These are phyloP conservation scores for Teratosphaeria nubilosa DNA, from an alignment of 2,329 filamentous ascomycete species.

Conservation along the genomic window DNA sequence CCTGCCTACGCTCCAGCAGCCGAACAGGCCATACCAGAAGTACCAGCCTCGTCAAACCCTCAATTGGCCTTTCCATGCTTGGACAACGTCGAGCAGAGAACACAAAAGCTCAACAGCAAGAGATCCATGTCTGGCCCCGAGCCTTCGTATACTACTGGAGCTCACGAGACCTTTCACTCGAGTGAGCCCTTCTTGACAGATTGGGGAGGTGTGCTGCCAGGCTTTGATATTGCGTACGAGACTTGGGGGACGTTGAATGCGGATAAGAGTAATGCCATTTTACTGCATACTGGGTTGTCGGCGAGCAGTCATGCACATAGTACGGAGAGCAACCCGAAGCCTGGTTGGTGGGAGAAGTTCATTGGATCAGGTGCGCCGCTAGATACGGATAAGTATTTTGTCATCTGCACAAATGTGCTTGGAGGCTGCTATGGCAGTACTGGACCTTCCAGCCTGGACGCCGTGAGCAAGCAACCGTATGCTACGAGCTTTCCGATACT, in stretches of 20 bases:
- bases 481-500: slow-evolving; percentile 92
- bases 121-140: slow-evolving; percentile 67
- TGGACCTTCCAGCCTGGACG: slow-evolving; percentile 78
- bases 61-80: slow-evolving; percentile 85
- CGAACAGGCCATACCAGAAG: slow-evolving; percentile 16
- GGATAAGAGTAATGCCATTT: slow-evolving; percentile 76
- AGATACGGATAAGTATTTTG: slow-evolving; percentile 82
- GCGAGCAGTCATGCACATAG: slow-evolving; percentile 97
- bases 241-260: slow-evolving; percentile 77
- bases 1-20: not conserved
- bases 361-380: slow-evolving; percentile 79
- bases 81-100: slow-evolving; percentile 65
- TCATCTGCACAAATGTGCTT: slow-evolving; percentile 94
- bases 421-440: slow-evolving; percentile 95
- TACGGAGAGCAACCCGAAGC: slow-evolving; percentile 72
- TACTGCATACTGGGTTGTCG: slow-evolving; percentile 87
- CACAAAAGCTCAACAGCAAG: slow-evolving; percentile 61
- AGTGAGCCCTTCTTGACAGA: slow-evolving; percentile 69
- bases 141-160: slow-evolving; percentile 84
- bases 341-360: slow-evolving; percentile 98
- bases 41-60: slow-evolving; percentile 54
- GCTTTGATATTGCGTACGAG: slow-evolving; percentile 88
- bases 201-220: slow-evolving; percentile 85
- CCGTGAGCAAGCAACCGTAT: slow-evolving; percentile 76
- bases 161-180: slow-evolving; percentile 69